Percentiles rank a stretch among this genome's conserved stretches.
phyloP scores from a whole-genome alignment of 352 stramenopile species.

The Phytophthora capsici region DNA sequence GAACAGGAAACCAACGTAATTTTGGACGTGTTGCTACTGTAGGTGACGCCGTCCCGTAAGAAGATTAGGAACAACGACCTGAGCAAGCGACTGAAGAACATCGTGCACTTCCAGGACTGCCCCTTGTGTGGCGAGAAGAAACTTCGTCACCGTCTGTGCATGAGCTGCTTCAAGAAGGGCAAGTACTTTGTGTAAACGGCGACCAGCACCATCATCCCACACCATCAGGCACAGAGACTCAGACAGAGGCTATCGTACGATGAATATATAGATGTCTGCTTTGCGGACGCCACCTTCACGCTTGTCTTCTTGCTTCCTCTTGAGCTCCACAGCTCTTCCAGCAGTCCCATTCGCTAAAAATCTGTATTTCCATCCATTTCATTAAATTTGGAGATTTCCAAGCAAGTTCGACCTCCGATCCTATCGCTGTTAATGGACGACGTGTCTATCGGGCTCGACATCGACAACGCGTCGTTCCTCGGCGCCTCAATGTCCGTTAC shows the following conservation, averaged over 20 bases:
- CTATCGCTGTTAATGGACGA: constrained; percentile 33
- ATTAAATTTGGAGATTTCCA: constrained; percentile 25
- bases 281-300: constrained; percentile 11
- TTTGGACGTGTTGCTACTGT: constrained; percentile 22
- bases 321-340: neutral
- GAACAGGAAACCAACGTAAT: constrained; percentile 3
- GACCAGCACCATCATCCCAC: neutral
- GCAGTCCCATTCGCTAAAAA: constrained; percentile 23
- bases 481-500: constrained; percentile 1
- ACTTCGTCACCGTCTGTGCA: constrained; percentile 87
- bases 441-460: constrained; percentile 45
- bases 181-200: constrained; percentile 87
- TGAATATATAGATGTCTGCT: constrained; percentile 45
- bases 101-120: constrained; percentile 90
- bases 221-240: constrained; percentile 8
- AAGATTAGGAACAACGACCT: constrained; percentile 90
- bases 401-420: constrained; percentile 11
- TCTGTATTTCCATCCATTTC: neutral
- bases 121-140: constrained; percentile 88
- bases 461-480: constrained; percentile 46
- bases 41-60: constrained; percentile 88
- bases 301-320: neutral
- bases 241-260: constrained; percentile 6
- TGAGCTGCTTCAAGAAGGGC: constrained; percentile 93
- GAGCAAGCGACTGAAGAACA: constrained; percentile 90